Percentiles rank a stretch among this genome's conserved stretches.
These are phyloP conservation scores for Zygotorulaspora sp. DNA, from an alignment of 805 yeast species.

Conservation along the genomic window DNA sequence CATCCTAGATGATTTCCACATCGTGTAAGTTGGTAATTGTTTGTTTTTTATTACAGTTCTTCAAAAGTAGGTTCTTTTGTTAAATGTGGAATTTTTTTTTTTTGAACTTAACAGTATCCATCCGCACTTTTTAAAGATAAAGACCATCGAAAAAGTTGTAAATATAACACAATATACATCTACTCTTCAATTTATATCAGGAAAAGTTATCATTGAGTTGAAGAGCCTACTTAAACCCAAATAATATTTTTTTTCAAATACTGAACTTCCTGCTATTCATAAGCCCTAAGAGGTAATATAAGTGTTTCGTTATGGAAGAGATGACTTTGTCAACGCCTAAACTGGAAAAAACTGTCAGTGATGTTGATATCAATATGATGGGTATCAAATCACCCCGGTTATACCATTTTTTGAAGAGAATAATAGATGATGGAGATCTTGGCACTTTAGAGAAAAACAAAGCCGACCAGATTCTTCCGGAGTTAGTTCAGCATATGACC, in stretches of 20 bases:
- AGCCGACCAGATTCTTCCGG: slow-evolving; percentile 19
- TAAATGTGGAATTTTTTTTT: background rate
- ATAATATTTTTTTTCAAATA: too few species aligned
- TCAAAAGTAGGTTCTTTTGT: background rate
- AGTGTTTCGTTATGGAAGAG: background rate
- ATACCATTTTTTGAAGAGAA: slow-evolving; percentile 15
- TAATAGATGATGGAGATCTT: slow-evolving; percentile 17
- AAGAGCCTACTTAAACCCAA: too few species aligned
- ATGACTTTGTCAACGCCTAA: slow-evolving; percentile 9
- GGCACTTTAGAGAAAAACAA: slow-evolving; percentile 10
- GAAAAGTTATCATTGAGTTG: too few species aligned
- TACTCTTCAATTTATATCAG: too few species aligned
- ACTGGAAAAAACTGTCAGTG: slow-evolving; percentile 9
- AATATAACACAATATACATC: too few species aligned
- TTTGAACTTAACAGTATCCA: too few species aligned
- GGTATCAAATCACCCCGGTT: slow-evolving; percentile 24
- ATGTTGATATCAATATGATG: slow-evolving; percentile 23
- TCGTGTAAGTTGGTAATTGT: too few species aligned
- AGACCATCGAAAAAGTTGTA: too few species aligned
- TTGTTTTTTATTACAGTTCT: too few species aligned
- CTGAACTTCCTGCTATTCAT: too few species aligned
- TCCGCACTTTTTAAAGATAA: too few species aligned
- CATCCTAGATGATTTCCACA: background rate
- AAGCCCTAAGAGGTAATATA: too few species aligned
- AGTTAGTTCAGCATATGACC: slow-evolving; percentile 23